These are phyloP conservation scores for Pterocarpus macrocarpus DNA, from an alignment of 306 rosid species.

Conservation along the genomic window DNA sequence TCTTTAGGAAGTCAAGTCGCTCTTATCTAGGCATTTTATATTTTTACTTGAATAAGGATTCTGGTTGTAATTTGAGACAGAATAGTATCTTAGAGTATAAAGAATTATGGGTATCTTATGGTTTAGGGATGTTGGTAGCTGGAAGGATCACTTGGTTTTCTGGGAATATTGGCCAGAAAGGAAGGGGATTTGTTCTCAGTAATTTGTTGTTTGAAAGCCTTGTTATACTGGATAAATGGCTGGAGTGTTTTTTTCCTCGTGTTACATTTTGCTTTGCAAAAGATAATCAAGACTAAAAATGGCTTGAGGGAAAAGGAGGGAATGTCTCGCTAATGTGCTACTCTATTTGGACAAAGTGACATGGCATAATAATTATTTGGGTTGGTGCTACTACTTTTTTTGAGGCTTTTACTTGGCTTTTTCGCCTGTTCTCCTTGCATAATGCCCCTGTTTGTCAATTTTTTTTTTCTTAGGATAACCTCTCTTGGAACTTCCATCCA, in stretches of 20 bases:
- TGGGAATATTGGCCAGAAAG: slow-evolving; percentile 1
- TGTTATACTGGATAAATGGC: background rate
- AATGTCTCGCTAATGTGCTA: background rate
- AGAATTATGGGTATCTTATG: background rate
- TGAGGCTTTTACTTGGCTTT: too few species aligned
- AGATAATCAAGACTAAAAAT: background rate
- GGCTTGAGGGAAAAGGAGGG: background rate
- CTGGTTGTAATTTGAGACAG: background rate
- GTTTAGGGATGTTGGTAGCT: slow-evolving; percentile 1
- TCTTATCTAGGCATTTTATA: slow-evolving; percentile 7
- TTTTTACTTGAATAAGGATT: slow-evolving; percentile 27
- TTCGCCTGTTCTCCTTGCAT: too few species aligned
- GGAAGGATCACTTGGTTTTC: slow-evolving; percentile 16
- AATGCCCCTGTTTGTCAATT: too few species aligned
- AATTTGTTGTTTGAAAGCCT: background rate
- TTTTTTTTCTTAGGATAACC: too few species aligned
- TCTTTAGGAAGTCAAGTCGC: background rate
- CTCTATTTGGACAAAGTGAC: background rate
- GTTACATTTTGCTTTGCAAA: background rate
- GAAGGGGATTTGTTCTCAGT: background rate
- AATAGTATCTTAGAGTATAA: background rate
- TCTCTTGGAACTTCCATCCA: too few species aligned
- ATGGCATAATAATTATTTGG: background rate
- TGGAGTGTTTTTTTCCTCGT: background rate
- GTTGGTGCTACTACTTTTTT: too few species aligned